phyloP scores from a whole-genome alignment of 164 flowering plant genomes.

The Amborella trichopoda region DNA sequence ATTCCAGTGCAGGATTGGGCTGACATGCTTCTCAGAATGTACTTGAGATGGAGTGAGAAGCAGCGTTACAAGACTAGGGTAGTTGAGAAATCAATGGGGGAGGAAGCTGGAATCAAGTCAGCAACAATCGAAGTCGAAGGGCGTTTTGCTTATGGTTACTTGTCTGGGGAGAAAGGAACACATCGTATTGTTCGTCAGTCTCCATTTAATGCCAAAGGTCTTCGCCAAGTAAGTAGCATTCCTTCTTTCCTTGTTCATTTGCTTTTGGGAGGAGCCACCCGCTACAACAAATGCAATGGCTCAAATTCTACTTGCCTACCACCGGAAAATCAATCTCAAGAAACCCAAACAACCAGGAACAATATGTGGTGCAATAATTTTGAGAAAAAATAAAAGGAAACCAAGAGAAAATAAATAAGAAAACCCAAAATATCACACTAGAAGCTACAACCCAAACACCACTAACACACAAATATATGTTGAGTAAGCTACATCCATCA shows the following conservation, averaged over 20 bases:
- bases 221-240: constrained; percentile 65
- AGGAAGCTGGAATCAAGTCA: constrained; percentile 98
- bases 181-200: constrained; percentile 92
- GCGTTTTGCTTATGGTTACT: constrained; percentile 88
- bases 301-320: too few species aligned
- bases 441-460: too few species aligned
- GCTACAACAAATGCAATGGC: too few species aligned
- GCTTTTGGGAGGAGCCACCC: too few species aligned
- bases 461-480: too few species aligned
- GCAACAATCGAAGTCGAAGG: constrained; percentile 92
- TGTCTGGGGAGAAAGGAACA: constrained; percentile 97
- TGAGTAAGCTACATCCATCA: too few species aligned
- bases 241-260: background rate
- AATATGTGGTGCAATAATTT: too few species aligned
- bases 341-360: too few species aligned
- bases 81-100: constrained; percentile 83
- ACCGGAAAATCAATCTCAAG: too few species aligned
- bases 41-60: constrained; percentile 95
- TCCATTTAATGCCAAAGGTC: constrained; percentile 97
- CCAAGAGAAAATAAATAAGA: too few species aligned
- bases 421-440: too few species aligned
- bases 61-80: constrained; percentile 79
- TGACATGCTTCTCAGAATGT: constrained; percentile 99
- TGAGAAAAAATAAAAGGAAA: too few species aligned
- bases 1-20: constrained; percentile 99